Evolutionary conservation across 2,329 filamentous ascomycete species (phyloP).

Genomic region (Emmonsiellopsis sp.): DNA sequence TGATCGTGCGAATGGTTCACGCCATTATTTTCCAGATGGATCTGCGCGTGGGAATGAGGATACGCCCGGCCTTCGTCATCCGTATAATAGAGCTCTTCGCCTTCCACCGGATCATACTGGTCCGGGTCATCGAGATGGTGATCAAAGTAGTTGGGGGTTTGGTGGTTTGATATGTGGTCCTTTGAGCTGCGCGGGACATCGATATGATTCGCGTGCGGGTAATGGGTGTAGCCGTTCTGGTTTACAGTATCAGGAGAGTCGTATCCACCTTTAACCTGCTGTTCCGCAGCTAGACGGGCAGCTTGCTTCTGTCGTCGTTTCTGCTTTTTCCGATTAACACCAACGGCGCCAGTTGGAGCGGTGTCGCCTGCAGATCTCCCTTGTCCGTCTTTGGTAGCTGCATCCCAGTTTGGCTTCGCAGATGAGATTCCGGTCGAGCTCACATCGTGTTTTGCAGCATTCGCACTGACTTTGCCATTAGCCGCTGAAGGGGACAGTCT

Average conservation of each 20-base stretch:
- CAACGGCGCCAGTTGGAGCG: neutral
- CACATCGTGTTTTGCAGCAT: neutral
- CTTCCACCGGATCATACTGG: slow-evolving; percentile 38
- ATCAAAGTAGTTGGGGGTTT: slow-evolving; percentile 18
- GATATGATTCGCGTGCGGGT: slow-evolving; percentile 9
- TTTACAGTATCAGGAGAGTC: slow-evolving; percentile 16
- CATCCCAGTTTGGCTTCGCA: slow-evolving; percentile 9
- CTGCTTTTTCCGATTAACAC: slow-evolving; percentile 86
- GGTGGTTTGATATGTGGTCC: slow-evolving; percentile 17
- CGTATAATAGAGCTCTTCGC: slow-evolving; percentile 47
- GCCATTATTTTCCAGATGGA: slow-evolving; percentile 15
- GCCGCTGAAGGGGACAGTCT: slow-evolving; percentile 3
- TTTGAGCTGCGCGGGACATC: neutral
- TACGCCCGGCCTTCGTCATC: slow-evolving; percentile 41
- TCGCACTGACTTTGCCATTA: neutral
- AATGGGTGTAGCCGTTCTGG: slow-evolving; percentile 26
- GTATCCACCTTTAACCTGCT: slow-evolving; percentile 28
- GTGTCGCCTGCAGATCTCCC: neutral
- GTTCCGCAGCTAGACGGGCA: slow-evolving; percentile 56
- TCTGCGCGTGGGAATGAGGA: slow-evolving; percentile 16
- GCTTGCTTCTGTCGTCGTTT: slow-evolving; percentile 81
- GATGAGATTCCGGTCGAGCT: slow-evolving; percentile 21
- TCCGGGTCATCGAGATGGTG: slow-evolving; percentile 24
- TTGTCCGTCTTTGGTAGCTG: neutral
- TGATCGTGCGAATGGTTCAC: slow-evolving; percentile 14